Percentiles rank a stretch among this genome's conserved stretches.
These are phyloP conservation scores for Helotiales sp. DNA, from an alignment of 2,329 filamentous ascomycete species.

Conservation along the genomic window DNA sequence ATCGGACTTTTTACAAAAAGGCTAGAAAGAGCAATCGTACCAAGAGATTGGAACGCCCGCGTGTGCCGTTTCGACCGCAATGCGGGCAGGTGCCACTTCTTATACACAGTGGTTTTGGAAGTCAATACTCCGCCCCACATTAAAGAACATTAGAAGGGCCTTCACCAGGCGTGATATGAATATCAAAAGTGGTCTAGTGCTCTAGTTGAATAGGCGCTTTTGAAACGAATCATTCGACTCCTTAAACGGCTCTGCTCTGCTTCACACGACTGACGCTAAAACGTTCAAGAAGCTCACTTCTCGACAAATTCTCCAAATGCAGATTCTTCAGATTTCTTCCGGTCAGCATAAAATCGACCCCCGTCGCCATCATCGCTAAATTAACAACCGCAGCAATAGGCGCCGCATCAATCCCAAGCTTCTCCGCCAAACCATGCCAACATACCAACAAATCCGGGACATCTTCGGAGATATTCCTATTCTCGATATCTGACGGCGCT, in stretches of 20 bases:
- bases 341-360: background rate
- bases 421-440: conserved; percentile 22
- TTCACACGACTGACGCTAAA: conserved; percentile 8
- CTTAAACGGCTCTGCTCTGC: background rate
- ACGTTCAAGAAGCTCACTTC: conserved; percentile 11
- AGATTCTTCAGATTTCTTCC: conserved; percentile 18
- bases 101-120: too few relatives aligned
- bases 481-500: conserved; percentile 10
- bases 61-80: too few relatives aligned
- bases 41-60: too few relatives aligned
- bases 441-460: conserved; percentile 27
- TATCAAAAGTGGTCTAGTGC: too few relatives aligned
- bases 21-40: too few relatives aligned
- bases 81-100: too few relatives aligned
- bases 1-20: too few relatives aligned
- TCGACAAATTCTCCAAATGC: conserved; percentile 12
- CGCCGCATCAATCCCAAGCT: conserved; percentile 15
- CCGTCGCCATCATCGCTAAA: conserved; percentile 18
- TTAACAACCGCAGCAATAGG: conserved; percentile 12
- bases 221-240: too few relatives aligned
- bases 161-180: too few relatives aligned
- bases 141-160: too few relatives aligned
- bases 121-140: too few relatives aligned
- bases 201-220: too few relatives aligned
- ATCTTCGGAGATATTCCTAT: conserved; percentile 27